Base-by-base conservation (phyloP, 805 yeast species). In the Scheffersomyces stipitis region DNA sequence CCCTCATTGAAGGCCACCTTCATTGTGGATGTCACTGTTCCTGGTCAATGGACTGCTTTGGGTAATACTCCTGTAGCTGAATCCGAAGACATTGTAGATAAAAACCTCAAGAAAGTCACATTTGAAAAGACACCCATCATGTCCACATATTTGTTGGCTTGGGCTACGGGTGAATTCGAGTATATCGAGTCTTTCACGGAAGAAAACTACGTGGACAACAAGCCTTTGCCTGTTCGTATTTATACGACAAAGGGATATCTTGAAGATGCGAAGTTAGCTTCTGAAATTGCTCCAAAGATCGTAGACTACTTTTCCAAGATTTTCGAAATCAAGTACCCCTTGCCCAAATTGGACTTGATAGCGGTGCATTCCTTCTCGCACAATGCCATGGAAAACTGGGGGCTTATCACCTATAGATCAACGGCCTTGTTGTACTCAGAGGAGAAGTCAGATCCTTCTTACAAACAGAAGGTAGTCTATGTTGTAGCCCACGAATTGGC, bases 341-440 rank as follows among this genome's bases (percentile, higher is more conserved):
- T 86, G 48, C 91, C 95, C 30, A 86, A 86, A 62, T 66, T 86
- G 58, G 95, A 87, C 55, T 69, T 85, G 62, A 66, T 87, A 26
- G 90, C 90, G 3, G 82, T 86, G 39, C 90, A 86, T 48, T 78
- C 84, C 34, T 84, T 82, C 55, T 76, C 86, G 22, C 89, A 88
- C 40, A 86, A 87, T 49, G 96, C 95, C 15, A 86, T 86, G 96
- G 96, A 86, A 64, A 87, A 87, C 66, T 86, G 90, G 86, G 95
- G 95, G 18, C 66, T 87, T 34, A 77, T 86, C 36, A 61, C 83
- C 75, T 51, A 86, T 75, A 64, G 82, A 81, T 42, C 69, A 73
- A 58, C 83, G 52, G 63, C 77, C 46, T 50, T 69, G 61, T 49
- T 76, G 73, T 60, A 54, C 52, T 71, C 75, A 22, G 71, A 64